A percentile compares a stretch with the other conserved stretches of the same genome.
phyloP scores from a whole-genome alignment of 2,329 filamentous ascomycete species.

The Emydomyces testavorans region DNA sequence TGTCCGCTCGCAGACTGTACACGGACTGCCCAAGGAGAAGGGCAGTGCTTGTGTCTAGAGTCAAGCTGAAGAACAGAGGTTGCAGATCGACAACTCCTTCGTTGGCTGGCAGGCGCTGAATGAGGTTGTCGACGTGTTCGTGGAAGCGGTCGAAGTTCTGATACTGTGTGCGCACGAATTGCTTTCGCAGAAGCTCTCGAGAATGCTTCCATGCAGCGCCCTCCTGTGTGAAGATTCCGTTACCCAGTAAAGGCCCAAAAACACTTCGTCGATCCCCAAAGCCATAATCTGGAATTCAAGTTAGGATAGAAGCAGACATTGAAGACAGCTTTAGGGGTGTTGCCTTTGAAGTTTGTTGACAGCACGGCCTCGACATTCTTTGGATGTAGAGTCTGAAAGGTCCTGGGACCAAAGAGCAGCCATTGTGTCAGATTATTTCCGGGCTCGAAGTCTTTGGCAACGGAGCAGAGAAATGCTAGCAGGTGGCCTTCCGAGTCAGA shows the following conservation, averaged over 20 bases:
- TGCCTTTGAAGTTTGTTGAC: constrained; percentile 15
- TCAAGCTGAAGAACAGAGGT: constrained; percentile 52
- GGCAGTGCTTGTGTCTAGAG: constrained; percentile 66
- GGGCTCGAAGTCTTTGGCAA: constrained; percentile 19
- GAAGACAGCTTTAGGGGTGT: not conserved
- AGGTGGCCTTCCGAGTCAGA: constrained; percentile 14
- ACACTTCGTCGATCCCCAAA: constrained; percentile 23
- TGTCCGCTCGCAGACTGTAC: constrained; percentile 31
- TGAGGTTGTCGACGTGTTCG: constrained; percentile 45
- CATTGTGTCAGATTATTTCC: constrained; percentile 20
- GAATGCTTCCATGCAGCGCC: constrained; percentile 40
- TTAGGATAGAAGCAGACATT: not conserved
- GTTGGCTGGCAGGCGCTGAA: constrained; percentile 45
- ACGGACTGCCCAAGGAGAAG: constrained; percentile 65
- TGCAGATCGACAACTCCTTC: constrained; percentile 45
- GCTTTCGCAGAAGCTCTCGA: constrained; percentile 35
- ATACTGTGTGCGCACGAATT: constrained; percentile 43
- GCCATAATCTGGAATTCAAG: constrained; percentile 37
- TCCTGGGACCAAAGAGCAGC: constrained; percentile 14
- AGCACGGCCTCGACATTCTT: constrained; percentile 16
- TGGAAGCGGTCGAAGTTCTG: constrained; percentile 48
- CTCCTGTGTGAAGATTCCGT: constrained; percentile 41
- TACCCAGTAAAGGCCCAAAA: constrained; percentile 29
- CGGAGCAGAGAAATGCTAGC: constrained; percentile 14
- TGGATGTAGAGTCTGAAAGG: constrained; percentile 16